phyloP scores from a whole-genome alignment of 306 rosid species.

The Prunus davidiana region DNA sequence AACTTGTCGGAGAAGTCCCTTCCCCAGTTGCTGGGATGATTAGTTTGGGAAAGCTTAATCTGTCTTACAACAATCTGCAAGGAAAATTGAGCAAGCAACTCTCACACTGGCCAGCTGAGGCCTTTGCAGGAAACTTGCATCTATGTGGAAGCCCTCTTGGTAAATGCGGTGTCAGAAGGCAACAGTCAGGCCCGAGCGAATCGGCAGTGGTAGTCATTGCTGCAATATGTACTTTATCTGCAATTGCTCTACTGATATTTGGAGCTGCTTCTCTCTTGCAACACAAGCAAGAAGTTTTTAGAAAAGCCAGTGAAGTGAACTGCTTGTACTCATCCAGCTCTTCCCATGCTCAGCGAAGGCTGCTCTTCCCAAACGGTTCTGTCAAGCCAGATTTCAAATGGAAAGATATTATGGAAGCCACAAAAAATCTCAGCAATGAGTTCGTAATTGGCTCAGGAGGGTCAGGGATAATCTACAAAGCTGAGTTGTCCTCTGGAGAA shows the following conservation, averaged over 20 bases:
- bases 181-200: conserved; percentile 45
- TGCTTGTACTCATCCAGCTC: conserved; percentile 69
- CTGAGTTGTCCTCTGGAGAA: conserved; percentile 66
- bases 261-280: conserved; percentile 43
- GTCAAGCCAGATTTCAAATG: conserved; percentile 61
- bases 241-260: conserved; percentile 53
- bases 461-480: conserved; percentile 84
- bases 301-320: conserved; percentile 49
- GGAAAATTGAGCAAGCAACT: conserved; percentile 65
- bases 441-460: conserved; percentile 91
- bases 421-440: conserved; percentile 67
- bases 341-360: conserved; percentile 61
- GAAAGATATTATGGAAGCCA: conserved; percentile 91
- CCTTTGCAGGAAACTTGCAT: conserved; percentile 60
- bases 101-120: conserved; percentile 64
- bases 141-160: conserved; percentile 82
- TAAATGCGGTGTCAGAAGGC: conserved; percentile 32
- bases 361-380: conserved; percentile 56
- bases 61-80: conserved; percentile 70
- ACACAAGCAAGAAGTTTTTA: conserved; percentile 41
- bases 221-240: conserved; percentile 61
- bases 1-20: conserved; percentile 76
- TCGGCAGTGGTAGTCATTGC: conserved; percentile 52
- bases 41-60: conserved; percentile 84
- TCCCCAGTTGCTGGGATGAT: conserved; percentile 65